Percentiles rank a stretch among this genome's conserved stretches.
Conservation (phyloP, 2,329 filamentous ascomycete genomes). For the Microdochium nivale region DNA sequence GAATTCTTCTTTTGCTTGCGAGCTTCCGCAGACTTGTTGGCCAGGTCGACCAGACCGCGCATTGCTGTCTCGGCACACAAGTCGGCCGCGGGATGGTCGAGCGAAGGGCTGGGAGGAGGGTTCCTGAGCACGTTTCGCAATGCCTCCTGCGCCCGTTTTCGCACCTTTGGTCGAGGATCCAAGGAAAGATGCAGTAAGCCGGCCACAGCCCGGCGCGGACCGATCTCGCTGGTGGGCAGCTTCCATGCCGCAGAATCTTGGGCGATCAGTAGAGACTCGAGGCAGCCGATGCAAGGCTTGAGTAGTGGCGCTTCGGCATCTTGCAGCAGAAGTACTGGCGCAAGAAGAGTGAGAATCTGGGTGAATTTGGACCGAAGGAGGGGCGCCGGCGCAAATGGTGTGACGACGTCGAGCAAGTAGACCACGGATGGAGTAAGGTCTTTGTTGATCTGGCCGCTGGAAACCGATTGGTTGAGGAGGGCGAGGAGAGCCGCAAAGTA, state of each 20-base stretch:
- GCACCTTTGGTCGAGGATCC: constrained; percentile 84
- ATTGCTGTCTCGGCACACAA: constrained; percentile 92
- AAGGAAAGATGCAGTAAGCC: constrained; percentile 78
- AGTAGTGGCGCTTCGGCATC: constrained; percentile 84
- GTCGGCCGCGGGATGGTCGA: constrained; percentile 91
- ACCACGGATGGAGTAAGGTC: constrained; percentile 80
- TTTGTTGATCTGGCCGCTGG: constrained; percentile 62
- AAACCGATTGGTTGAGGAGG: constrained; percentile 70
- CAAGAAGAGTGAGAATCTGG: constrained; percentile 80
- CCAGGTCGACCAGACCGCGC: constrained; percentile 68
- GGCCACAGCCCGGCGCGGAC: constrained; percentile 78
- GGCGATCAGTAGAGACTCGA: constrained; percentile 83
- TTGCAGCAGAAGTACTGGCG: constrained; percentile 69
- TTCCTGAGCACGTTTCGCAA: constrained; percentile 73
- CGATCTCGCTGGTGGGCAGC: constrained; percentile 71
- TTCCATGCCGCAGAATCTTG: constrained; percentile 88
- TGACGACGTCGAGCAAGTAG: constrained; percentile 90
- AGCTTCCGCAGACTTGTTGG: constrained; percentile 49
- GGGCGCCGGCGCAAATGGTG: constrained; percentile 72
- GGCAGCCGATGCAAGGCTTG: constrained; percentile 80
- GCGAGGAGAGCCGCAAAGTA: constrained; percentile 95
- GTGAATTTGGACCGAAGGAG: constrained; percentile 92
- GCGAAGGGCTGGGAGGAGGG: constrained; percentile 80
- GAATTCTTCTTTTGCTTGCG: constrained; percentile 61
- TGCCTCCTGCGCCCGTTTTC: constrained; percentile 87